Percentiles rank a stretch among this genome's conserved stretches.
These are phyloP conservation scores for Metschnikowia drakensbergensis DNA, from an alignment of 805 yeast genomes.

Conservation along the genomic window DNA sequence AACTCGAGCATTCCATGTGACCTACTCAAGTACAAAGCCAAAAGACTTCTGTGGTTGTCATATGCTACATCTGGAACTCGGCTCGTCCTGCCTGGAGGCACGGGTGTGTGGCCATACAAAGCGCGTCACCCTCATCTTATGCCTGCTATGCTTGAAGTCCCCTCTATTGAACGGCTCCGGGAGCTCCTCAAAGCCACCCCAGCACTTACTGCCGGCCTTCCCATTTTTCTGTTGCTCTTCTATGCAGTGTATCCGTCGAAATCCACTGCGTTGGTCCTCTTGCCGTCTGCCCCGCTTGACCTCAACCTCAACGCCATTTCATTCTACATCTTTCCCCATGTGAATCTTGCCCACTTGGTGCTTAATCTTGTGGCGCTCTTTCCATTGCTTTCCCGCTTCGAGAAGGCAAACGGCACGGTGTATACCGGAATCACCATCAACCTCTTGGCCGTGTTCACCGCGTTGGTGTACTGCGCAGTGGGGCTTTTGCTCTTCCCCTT, in stretches of 20 bases:
- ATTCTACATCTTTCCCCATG: constrained; percentile 69
- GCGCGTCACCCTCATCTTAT: background rate
- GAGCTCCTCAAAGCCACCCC: constrained; percentile 29
- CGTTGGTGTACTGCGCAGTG: constrained; percentile 53
- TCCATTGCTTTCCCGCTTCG: constrained; percentile 63
- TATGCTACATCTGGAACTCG: too few relatives aligned
- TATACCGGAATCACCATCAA: constrained; percentile 80
- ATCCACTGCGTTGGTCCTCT: constrained; percentile 14
- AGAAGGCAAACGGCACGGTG: constrained; percentile 73
- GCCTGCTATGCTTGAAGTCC: background rate
- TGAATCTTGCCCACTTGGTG: constrained; percentile 55
- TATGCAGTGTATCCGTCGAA: constrained; percentile 29
- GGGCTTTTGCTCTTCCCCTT: constrained; percentile 51
- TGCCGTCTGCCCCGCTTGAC: constrained; percentile 50
- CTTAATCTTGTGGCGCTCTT: constrained; percentile 56
- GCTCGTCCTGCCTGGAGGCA: background rate
- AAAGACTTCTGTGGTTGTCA: too few relatives aligned
- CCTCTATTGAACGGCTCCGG: background rate
- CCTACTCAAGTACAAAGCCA: too few relatives aligned
- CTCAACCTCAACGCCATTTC: constrained; percentile 52
- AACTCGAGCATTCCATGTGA: too few relatives aligned
- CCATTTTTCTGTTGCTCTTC: constrained; percentile 50
- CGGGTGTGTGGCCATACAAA: background rate
- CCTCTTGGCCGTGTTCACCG: constrained; percentile 65
- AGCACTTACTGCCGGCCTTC: constrained; percentile 60